Evolutionary conservation across 441 rosid genomes (phyloP), one percentile per base, ranked within the genome.

Genomic region (Biscutella auriculata): DNA sequence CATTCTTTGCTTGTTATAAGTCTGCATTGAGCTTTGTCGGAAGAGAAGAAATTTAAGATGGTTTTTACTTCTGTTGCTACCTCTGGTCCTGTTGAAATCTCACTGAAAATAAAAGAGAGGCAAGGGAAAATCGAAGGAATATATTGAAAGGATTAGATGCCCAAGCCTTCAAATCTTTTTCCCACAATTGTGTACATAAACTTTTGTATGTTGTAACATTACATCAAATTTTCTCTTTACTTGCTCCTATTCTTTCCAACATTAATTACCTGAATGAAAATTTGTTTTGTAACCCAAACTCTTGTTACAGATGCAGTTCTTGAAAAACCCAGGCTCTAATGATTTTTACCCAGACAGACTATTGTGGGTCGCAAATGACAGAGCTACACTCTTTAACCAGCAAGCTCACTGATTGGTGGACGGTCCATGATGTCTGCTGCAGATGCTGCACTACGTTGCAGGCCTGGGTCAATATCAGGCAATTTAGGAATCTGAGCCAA

Each of bases 401-500:
- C 77, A 62, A 88, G 78, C 79, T 92, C 96, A 19, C 96, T 86
- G 45, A 92, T 81, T 4, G 98, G 95, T 6, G 98, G 88, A 17
- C 97, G 92, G 62, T 86, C 98, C 90, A 92, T 83, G 54, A 86
- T 72, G 52, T 71, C 79, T 30, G 84, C 77, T 35, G 90, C 95
- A 52, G 82, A 63, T 30, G 57, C 32, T 4, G 98, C 92, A 60
- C 73, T 84, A 45, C 65, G 82, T 65, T 79, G 86, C 75, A 92
- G 72, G 45, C 59, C 60, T 0, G 79, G 72, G 36, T 92, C 94
- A 14, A 88, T 74, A 59, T 86, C 94, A 10, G 97, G 94, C 74
- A 92, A 68, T 63, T 88, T 92, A 13, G 97, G 98, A 65, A 92
- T 84, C 79, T 92, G 98, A 53, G 82, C 95, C 60, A 92, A 71